These are phyloP conservation scores for Clavispora fructus DNA, from an alignment of 805 yeast species.

Conservation along the genomic window DNA sequence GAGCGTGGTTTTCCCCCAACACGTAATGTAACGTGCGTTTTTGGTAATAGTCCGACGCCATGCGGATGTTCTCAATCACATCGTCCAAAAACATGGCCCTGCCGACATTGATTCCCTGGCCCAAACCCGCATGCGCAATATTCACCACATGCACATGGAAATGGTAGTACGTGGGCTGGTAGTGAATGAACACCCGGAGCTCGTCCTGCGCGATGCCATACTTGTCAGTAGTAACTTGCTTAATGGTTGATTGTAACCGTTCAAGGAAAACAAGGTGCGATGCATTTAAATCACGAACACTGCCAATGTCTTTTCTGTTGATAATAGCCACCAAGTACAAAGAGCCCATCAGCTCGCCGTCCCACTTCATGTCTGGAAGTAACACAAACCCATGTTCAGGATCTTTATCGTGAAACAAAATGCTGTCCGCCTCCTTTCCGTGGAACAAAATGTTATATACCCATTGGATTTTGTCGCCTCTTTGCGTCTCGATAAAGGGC, in stretches of 20 bases:
- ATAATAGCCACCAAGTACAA: conserved; percentile 77
- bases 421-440: conserved; percentile 80
- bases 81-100: conserved; percentile 80
- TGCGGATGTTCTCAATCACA: conserved; percentile 63
- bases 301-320: conserved; percentile 58
- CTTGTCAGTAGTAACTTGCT: conserved; percentile 35
- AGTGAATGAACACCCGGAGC: conserved; percentile 77
- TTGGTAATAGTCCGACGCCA: conserved; percentile 54
- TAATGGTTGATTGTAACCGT: conserved; percentile 41
- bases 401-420: conserved; percentile 60
- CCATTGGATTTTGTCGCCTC: conserved; percentile 81
- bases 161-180: conserved; percentile 95
- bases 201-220: conserved; percentile 47
- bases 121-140: conserved; percentile 60
- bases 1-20: conserved; percentile 71
- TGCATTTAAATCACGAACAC: conserved; percentile 67
- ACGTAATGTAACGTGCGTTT: conserved; percentile 57
- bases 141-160: conserved; percentile 90
- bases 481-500: conserved; percentile 75
- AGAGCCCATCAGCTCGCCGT: conserved; percentile 60
- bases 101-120: conserved; percentile 67
- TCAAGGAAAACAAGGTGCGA: conserved; percentile 57
- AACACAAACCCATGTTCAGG: conserved; percentile 60
- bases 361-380: conserved; percentile 98
- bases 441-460: conserved; percentile 76